Conservation (phyloP, 176 grass and related monocot species). For the Rhynchospora pubera region DNA sequence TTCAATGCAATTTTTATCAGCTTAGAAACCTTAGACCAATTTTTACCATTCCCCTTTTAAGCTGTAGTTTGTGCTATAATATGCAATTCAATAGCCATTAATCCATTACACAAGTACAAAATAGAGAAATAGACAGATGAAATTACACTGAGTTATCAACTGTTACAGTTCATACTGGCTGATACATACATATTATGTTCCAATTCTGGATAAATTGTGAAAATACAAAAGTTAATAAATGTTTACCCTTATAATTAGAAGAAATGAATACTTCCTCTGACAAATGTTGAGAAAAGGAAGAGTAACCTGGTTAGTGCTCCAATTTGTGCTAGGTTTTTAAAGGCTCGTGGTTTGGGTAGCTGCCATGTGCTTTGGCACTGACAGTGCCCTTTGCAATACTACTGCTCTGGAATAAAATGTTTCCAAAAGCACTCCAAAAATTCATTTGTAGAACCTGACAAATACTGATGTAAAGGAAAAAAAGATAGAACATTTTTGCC, state of each 20-base stretch:
- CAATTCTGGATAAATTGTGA: neutral
- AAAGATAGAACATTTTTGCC: neutral
- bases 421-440: no score
- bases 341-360: neutral
- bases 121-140: neutral
- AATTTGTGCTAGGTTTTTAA: neutral
- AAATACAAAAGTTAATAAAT: neutral
- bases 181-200: neutral
- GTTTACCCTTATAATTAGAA: neutral
- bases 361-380: no score
- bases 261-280: neutral
- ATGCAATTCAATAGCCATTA: neutral
- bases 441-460: neutral
- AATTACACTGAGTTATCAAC: neutral
- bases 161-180: neutral
- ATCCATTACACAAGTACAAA: neutral
- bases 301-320: neutral
- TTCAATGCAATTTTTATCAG: neutral
- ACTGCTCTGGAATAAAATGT: no score
- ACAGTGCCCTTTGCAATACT: no score
- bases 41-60: neutral
- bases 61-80: neutral
- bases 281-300: neutral
- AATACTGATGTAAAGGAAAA: neutral
- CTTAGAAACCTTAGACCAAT: neutral